Conservation (phyloP, 2,329 filamentous ascomycete genomes). For the Colletotrichum lentis region DNA sequence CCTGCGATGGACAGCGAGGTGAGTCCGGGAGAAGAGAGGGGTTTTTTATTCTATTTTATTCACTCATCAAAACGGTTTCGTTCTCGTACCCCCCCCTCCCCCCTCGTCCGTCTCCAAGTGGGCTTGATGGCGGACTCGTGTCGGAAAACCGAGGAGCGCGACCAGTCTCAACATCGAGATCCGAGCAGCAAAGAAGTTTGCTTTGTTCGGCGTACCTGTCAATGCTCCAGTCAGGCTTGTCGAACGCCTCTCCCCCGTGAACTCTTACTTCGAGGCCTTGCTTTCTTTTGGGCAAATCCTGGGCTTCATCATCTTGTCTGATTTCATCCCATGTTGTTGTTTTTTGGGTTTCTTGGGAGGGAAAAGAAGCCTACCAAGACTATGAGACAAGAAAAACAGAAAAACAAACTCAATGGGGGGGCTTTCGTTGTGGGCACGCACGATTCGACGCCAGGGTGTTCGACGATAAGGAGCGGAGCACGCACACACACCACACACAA, state of each 20-base stretch:
- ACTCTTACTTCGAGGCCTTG: background rate
- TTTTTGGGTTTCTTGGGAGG: background rate
- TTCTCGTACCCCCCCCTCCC: background rate
- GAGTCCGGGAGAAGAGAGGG: background rate
- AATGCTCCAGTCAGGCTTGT: background rate
- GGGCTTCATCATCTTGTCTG: background rate
- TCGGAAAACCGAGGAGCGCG: constrained; percentile 1
- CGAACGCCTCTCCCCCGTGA: background rate
- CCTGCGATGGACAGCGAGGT: background rate
- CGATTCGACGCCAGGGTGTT: constrained; percentile 16
- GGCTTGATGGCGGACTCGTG: background rate
- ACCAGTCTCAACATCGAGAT: constrained; percentile 13
- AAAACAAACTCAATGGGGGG: background rate
- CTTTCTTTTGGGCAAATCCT: background rate
- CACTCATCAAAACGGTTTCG: constrained; percentile 5
- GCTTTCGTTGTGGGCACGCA: background rate
- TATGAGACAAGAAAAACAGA: background rate
- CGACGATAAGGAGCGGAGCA: constrained; percentile 26
- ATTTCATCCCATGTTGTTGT: background rate
- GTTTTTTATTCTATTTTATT: background rate
- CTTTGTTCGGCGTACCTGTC: background rate
- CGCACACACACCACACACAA: background rate
- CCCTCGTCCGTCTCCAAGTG: background rate
- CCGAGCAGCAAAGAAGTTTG: background rate
- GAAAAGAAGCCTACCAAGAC: background rate